phyloP scores from a whole-genome alignment of 768 basidiomycete genomes.

The Rickenella mellea region DNA sequence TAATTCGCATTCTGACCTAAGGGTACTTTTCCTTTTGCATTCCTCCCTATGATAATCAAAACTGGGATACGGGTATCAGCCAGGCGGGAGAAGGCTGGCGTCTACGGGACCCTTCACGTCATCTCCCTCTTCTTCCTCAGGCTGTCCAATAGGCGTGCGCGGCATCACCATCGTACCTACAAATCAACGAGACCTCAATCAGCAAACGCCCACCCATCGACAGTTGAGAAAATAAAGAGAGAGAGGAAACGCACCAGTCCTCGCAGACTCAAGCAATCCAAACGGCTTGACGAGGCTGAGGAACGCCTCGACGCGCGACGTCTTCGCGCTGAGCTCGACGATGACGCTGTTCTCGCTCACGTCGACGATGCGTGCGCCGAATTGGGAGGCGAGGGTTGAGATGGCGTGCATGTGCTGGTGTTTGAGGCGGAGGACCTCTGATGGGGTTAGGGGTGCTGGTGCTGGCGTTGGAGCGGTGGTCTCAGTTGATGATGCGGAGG shows the following conservation, averaged over 20 bases:
- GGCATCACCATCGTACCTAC: conserved; percentile 97
- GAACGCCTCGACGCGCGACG: conserved; percentile 85
- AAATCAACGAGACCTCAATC: neutral
- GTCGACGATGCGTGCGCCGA: conserved; percentile 89
- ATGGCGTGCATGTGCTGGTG: conserved; percentile 88
- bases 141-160: conserved; percentile 73
- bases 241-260: conserved; percentile 59
- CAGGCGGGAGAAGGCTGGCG: conserved; percentile 88
- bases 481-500: too few relatives aligned
- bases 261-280: conserved; percentile 89
- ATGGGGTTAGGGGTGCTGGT: conserved; percentile 48
- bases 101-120: conserved; percentile 49
- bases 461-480: conserved; percentile 28
- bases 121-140: conserved; percentile 45
- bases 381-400: conserved; percentile 74
- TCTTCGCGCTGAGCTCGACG: conserved; percentile 92
- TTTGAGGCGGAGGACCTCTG: conserved; percentile 81
- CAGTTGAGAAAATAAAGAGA: neutral
- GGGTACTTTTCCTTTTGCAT: too few relatives aligned
- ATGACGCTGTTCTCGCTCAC: conserved; percentile 92
- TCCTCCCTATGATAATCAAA: too few relatives aligned
- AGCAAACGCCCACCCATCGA: conserved; percentile 1
- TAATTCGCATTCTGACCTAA: too few relatives aligned
- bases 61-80: too few relatives aligned
- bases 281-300: conserved; percentile 86